Conservation (phyloP, 2,329 filamentous ascomycete species). For the Myotisia sp. region DNA sequence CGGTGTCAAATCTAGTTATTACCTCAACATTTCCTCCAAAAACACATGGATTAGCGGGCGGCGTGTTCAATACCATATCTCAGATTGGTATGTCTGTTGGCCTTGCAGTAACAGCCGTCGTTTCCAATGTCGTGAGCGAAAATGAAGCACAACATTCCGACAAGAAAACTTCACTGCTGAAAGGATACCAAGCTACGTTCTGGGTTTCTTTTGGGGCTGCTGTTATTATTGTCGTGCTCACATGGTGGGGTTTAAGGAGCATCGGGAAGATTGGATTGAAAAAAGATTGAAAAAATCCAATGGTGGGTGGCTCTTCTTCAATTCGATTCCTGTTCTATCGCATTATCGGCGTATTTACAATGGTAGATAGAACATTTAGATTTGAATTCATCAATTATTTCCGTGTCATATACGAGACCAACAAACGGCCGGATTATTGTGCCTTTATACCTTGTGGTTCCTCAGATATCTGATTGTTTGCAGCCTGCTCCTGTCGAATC, state of each 20-base stretch:
- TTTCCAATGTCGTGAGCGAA: constrained; percentile 17
- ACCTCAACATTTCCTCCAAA: constrained; percentile 40
- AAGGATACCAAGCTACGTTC: constrained; percentile 11
- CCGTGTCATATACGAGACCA: neutral
- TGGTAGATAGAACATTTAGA: neutral
- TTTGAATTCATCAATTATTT: neutral
- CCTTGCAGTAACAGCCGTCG: constrained; percentile 38
- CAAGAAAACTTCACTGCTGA: constrained; percentile 22
- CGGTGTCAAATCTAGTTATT: constrained; percentile 41
- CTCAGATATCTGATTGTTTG: constrained; percentile 12
- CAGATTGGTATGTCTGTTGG: constrained; percentile 44
- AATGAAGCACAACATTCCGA: neutral
- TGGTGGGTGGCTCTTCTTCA: neutral
- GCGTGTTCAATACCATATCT: constrained; percentile 45
- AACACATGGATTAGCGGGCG: constrained; percentile 45
- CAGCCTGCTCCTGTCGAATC: constrained; percentile 45
- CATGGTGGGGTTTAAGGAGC: constrained; percentile 11
- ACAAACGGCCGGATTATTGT: neutral
- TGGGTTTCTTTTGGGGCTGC: constrained; percentile 12
- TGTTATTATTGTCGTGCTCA: constrained; percentile 8
- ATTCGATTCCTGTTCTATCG: too few relatives aligned
- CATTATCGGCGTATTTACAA: neutral
- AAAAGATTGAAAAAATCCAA: constrained; percentile 7
- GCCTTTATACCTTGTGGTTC: constrained; percentile 7
- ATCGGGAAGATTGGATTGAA: constrained; percentile 39